Base-by-base conservation (phyloP, 371 early-diverging fungal genomes). In the Mortierella sp. region DNA sequence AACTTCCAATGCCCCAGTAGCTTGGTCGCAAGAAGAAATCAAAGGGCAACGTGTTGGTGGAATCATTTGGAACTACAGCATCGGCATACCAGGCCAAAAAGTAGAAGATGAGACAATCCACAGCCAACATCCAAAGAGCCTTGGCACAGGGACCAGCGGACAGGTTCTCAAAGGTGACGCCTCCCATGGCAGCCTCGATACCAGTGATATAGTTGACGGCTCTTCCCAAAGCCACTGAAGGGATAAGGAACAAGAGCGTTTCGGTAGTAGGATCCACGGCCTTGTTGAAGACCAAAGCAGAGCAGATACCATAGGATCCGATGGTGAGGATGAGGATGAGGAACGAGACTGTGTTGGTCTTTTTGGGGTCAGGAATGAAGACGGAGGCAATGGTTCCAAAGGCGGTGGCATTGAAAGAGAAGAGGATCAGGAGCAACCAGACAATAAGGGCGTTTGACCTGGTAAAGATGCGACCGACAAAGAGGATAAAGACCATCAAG, bases 71-170 rank as follows among this genome's bases (percentile, higher is more conserved):
- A 51, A 78, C 64, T 46, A 80, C 58, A 0, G 74, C 67, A 48
- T 80, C 80, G 24, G 71, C 37, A 55, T 81, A 81, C 74, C 80
- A 78, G 17, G 79, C 80, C 56, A 81, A 57, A n/a, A 72, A 60
- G 39, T 63, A 57, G 57, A 80, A 82, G 12, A 81, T 37, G n/a
- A 80, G 40, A 39, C 62, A 52, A 24, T 80, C 79, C 12, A 78
- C 3, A 1, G 67, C 65, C 68, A 81, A 41, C 80, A 81, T 79
- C 55, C 64, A 73, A 17, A 77, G 46, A 0, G 69, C 68, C 22
- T 63, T 66, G 22, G 50, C 71, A 37, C 71, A 60, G 10, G 80
- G 66, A 2, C 68, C 71, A 19, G 37, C n/a, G 9, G 51, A 21
- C 31, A 67, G 7, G 37, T 73, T 70, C 4, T 39, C 70, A 29